These are phyloP conservation scores for Penicillium psychrosexuale DNA, from an alignment of 2,329 filamentous ascomycete species.

Conservation along the genomic window DNA sequence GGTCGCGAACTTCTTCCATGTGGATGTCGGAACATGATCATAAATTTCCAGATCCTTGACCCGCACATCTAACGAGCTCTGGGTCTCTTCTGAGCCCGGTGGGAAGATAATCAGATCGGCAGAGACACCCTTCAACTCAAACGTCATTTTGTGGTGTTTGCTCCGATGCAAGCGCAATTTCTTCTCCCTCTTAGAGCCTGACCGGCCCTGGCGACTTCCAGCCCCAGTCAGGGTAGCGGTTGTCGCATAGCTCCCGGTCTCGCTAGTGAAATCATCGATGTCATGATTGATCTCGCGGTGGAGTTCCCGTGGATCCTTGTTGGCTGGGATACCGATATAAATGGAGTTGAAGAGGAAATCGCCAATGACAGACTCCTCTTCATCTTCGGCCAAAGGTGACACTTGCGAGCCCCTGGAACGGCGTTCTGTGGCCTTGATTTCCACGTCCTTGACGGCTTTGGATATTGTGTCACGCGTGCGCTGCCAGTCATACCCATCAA, in stretches of 20 bases:
- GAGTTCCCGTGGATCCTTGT: slow-evolving; percentile 78
- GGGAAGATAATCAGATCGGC: slow-evolving; percentile 80
- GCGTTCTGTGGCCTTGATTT: slow-evolving; percentile 75
- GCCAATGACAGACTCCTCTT: slow-evolving; percentile 82
- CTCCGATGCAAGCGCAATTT: slow-evolving; percentile 76
- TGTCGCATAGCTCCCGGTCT: slow-evolving; percentile 84
- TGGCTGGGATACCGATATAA: slow-evolving; percentile 88
- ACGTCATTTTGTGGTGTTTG: slow-evolving; percentile 90
- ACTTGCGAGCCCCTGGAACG: slow-evolving; percentile 58
- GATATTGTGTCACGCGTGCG: slow-evolving; percentile 80
- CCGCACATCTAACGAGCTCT: slow-evolving; percentile 82
- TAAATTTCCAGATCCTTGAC: slow-evolving; percentile 84
- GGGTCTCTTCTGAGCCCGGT: slow-evolving; percentile 70
- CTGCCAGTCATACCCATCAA: slow-evolving; percentile 96
- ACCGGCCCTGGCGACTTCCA: slow-evolving; percentile 36
- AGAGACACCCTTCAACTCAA: slow-evolving; percentile 81
- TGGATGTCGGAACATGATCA: slow-evolving; percentile 90
- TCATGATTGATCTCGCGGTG: slow-evolving; percentile 81
- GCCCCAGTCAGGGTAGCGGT: slow-evolving; percentile 56
- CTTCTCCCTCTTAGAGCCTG: slow-evolving; percentile 47
- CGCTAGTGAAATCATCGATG: slow-evolving; percentile 79
- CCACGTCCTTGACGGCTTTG: slow-evolving; percentile 83
- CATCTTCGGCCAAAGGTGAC: slow-evolving; percentile 55
- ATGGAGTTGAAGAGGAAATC: slow-evolving; percentile 99
- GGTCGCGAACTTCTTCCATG: slow-evolving; percentile 97